Percentiles rank a stretch among this genome's conserved stretches.
Conservation (phyloP, 164 flowering plant species). For the Magnolia sinica region DNA sequence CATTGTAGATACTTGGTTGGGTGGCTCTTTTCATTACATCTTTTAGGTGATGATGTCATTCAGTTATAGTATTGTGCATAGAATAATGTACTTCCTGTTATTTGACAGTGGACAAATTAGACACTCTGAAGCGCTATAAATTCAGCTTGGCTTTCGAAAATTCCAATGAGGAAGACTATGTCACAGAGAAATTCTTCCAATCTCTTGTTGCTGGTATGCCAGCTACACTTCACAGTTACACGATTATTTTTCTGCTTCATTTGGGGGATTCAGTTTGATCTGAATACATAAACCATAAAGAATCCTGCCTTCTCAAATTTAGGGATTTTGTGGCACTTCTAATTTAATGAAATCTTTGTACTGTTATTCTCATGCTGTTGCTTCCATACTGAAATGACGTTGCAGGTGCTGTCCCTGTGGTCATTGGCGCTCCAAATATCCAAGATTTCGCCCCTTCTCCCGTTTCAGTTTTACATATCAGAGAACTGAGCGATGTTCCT, state of each 20-base stretch:
- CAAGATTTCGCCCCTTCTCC: constrained; percentile 86
- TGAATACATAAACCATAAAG: background rate
- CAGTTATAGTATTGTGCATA: background rate
- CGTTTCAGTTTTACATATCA: constrained; percentile 71
- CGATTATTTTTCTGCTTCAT: background rate
- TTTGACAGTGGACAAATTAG: constrained; percentile 82
- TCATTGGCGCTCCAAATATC: constrained; percentile 94
- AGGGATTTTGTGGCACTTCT: background rate
- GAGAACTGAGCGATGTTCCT: constrained; percentile 47
- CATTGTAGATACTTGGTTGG: background rate
- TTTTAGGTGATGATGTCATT: too few species aligned
- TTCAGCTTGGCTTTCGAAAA: constrained; percentile 99
- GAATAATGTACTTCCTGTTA: constrained; percentile 8
- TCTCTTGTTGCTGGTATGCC: constrained; percentile 94
- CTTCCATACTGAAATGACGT: background rate
- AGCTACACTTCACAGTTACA: background rate
- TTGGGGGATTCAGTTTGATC: background rate
- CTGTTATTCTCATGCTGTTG: background rate
- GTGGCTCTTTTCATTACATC: constrained; percentile 2
- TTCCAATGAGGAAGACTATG: constrained; percentile 97
- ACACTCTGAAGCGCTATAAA: constrained; percentile 76
- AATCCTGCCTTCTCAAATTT: background rate
- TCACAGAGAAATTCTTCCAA: constrained; percentile 96
- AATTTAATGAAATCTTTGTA: background rate
- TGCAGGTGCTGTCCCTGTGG: constrained; percentile 83